phyloP scores from a whole-genome alignment of 306 rosid genomes.

The Citrullus mucosospermus region DNA sequence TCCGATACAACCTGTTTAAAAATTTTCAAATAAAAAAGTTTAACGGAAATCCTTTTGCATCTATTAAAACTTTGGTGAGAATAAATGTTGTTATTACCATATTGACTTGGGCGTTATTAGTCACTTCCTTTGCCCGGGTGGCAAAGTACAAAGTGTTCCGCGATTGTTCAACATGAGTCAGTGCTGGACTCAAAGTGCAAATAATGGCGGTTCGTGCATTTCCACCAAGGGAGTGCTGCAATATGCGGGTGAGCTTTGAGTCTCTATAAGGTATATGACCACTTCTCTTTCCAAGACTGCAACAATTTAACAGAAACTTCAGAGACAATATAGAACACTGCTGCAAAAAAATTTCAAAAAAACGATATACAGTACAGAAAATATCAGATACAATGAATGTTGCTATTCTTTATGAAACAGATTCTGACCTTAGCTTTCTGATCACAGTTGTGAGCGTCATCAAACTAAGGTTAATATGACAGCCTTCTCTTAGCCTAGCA shows the following conservation, averaged over 20 bases:
- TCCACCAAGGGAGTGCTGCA: conserved; percentile 98
- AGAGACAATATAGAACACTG: background rate
- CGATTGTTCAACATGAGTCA: conserved; percentile 89
- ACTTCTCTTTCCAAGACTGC: conserved; percentile 84
- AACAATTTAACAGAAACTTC: background rate
- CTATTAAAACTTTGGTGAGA: background rate
- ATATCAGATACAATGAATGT: background rate
- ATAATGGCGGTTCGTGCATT: conserved; percentile 98
- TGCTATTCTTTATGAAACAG: background rate
- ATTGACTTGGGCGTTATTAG: conserved; percentile 92
- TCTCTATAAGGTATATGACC: conserved; percentile 97
- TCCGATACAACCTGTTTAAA: conserved; percentile 67
- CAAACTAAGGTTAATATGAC: conserved; percentile 97
- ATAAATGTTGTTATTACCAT: conserved; percentile 40
- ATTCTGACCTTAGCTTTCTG: conserved; percentile 88
- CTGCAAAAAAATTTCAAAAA: background rate
- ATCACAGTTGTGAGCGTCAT: conserved; percentile 99
- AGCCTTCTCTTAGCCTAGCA: conserved; percentile 95
- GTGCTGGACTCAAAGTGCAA: conserved; percentile 94
- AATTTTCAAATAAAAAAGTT: background rate
- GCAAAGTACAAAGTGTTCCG: conserved; percentile 93
- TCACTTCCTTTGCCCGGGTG: conserved; percentile 94
- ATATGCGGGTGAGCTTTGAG: conserved; percentile 94
- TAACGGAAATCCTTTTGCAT: background rate
- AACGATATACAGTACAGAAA: background rate